Evolutionary conservation across 2,329 filamentous ascomycete species (phyloP), one percentile per base, ranked within the genome.

Genomic region (Arthrobotrys musiformis): DNA sequence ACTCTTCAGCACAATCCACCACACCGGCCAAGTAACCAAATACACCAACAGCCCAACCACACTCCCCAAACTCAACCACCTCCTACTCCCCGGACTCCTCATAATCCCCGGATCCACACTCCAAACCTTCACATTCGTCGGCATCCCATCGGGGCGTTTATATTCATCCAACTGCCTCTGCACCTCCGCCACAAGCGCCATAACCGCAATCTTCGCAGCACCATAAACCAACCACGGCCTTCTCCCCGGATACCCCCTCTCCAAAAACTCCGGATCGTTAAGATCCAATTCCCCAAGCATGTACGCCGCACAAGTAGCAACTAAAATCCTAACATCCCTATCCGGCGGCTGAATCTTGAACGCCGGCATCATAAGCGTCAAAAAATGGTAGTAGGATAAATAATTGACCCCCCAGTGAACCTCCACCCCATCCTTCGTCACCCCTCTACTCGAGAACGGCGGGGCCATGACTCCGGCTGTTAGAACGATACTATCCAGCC

Each of bases 391-490:
- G 83, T 97, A 98, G 79, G 93, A 91, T 42, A 99, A 87, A 83
- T 93, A 99, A 82, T 99, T 99, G 81, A 98, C 87, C 85, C 93
- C 93, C 94, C 94, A 98, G 77, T 92, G 94, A 79, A 91, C 88
- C 82, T 98, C 94, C 13, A 98, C 85, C 0, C 93, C 93, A 81
- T 97, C 93, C 4, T 86, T 84, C 0, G 93, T 97, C 79, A 88
- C 85, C 0, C 83, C 85, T 28, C 88, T 86, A 79, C 86, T 84
- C 4, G 87, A 86, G 0, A 90, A 92, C 9, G 88, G 88, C 1
- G 93, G 90, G 3, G 91, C 92, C 79, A 93, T 85, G 0, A 91
- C 91, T 50, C 92, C 92, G 8, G 91, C 95, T 83, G 93, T 97
- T 17, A 99, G 87, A 19, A 99, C 88, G 54, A 99, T 86, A 90